phyloP scores from a whole-genome alignment of 2,329 filamentous ascomycete species.

The Exophiala viscosa region DNA sequence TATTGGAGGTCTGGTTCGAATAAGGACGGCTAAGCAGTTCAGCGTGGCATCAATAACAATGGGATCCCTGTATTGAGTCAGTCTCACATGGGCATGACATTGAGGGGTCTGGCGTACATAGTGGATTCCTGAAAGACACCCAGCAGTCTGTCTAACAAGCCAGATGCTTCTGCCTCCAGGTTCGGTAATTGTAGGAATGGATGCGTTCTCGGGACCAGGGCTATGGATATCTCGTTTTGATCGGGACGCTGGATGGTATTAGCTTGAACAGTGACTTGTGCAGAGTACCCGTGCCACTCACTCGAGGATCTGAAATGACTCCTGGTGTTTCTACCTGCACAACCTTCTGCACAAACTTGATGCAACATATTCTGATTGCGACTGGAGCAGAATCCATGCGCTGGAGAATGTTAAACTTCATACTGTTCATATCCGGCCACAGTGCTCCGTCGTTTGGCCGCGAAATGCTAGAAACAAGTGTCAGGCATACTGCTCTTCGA shows the following conservation, averaged over 20 bases:
- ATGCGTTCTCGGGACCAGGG: constrained; percentile 80
- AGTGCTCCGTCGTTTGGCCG: constrained; percentile 75
- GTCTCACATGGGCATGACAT: not conserved
- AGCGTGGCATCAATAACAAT: constrained; percentile 85
- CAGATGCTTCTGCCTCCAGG: constrained; percentile 88
- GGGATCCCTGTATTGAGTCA: constrained; percentile 62
- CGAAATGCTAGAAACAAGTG: constrained; percentile 62
- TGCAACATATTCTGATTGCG: constrained; percentile 83
- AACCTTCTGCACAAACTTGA: constrained; percentile 94
- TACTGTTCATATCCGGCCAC: constrained; percentile 83
- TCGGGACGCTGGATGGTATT: constrained; percentile 58
- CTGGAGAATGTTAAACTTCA: constrained; percentile 83
- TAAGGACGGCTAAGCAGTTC: constrained; percentile 78
- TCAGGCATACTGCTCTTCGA: constrained; percentile 10
- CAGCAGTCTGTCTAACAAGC: constrained; percentile 83
- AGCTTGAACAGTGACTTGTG: not conserved
- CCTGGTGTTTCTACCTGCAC: constrained; percentile 89
- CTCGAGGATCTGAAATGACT: constrained; percentile 73
- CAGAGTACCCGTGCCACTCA: constrained; percentile 45
- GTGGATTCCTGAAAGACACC: constrained; percentile 79
- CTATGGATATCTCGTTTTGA: constrained; percentile 78
- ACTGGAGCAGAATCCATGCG: constrained; percentile 79
- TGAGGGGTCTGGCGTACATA: constrained; percentile 56
- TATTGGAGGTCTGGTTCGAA: constrained; percentile 75
- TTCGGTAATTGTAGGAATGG: constrained; percentile 72